Evolutionary conservation across 2,329 filamentous ascomycete species (phyloP), one percentile per base, ranked within the genome.

Genomic region (Scedosporium minutisporum): DNA sequence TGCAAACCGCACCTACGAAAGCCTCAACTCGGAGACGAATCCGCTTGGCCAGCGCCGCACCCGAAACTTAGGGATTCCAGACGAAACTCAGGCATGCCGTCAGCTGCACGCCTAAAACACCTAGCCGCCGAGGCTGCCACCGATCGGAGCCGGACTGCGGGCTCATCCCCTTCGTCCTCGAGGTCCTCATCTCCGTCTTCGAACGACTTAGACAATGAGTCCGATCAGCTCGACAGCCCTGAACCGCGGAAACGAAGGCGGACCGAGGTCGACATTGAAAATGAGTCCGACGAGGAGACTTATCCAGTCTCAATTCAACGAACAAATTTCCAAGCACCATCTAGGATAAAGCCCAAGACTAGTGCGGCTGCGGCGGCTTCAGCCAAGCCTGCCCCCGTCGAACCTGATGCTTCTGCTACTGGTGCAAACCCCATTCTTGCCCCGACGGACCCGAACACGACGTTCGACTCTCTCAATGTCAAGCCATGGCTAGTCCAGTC

Each of bases 401-500:
- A 65, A 29, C 7, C n/a, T 7, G 42, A 33, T 25, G 12, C 21
- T 23, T 21, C 41, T 4, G 42, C 64, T 9, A 51, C 25, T 9
- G n/a, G 41, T 18, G 69, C 69, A 59, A 74, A 71, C 61, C 68
- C 71, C 27, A 77, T 82, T 62, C 73, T 78, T 58, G 83, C 82
- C 3, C 81, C 83, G 12, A 78, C 78, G 25, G 82, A 86, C 68
- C 76, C 77, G 58, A 80, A 85, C 71, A 77, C 82, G 18, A 89
- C 83, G 7, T 96, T 96, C 71, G 83, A 86, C 18, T 83, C 85
- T 10, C 77, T 97, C 60, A 79, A 84, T 60, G 87, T 96, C 55
- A 83, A 86, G 44, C 91, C 90, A 72, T 99, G 95, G 95, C 86
- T 99, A 3, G 87, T 96, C 1, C 85, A 87, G 65, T 93, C 93